Evolutionary conservation across 495 filamentous ascomycete genomes (phyloP), one percentile per base, ranked within the genome.

Genomic region (Penicillium pancosmium): DNA sequence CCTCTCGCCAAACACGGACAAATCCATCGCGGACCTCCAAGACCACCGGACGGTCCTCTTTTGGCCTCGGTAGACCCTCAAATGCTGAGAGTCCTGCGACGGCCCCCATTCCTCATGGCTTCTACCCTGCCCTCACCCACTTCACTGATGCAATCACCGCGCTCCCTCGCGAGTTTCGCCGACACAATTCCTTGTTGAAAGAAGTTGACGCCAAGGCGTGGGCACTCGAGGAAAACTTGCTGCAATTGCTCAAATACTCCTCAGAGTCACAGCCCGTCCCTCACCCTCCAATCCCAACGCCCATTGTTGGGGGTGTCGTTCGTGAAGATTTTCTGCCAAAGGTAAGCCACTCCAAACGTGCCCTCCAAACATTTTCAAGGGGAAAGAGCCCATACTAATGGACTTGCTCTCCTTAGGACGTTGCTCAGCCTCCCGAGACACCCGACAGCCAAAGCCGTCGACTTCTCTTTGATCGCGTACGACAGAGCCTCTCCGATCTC

Each of bases 61-160:
- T 74, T 53, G 75, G 75, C 46, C 78, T 73, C 44, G 74, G 76
- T 38, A 75, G 72, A 60, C 66, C 55, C 50, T 73, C 66, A 51
- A 70, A 63, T 60, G 66, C 58, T 38, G 69, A 73, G 57, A 62
- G 76, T 50, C 57, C 71, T 43, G 56, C 74, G 36, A 66, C 68
- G 13, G 52, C 71, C 55, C 66, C 71, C 64, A 68, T 71, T 25
- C 69, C 78, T 33, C 84, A 83, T 44, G 86, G 86, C 40, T 88
- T 98, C 78, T 95, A 93, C 65, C 95, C 94, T 52, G 95, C 92
- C 23, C 88, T 97, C 59, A 92, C 91, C 27, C 90, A 93, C 76
- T 99, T 98, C 73, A 89, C 93, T 55, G 92, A 98, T 73, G 86
- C 92, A 48, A 90, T 97, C 64, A 88, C 89, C 18, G 93, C 95